These are phyloP conservation scores for Warburgia ugandensis DNA, from an alignment of 164 flowering plant genomes.

Conservation along the genomic window DNA sequence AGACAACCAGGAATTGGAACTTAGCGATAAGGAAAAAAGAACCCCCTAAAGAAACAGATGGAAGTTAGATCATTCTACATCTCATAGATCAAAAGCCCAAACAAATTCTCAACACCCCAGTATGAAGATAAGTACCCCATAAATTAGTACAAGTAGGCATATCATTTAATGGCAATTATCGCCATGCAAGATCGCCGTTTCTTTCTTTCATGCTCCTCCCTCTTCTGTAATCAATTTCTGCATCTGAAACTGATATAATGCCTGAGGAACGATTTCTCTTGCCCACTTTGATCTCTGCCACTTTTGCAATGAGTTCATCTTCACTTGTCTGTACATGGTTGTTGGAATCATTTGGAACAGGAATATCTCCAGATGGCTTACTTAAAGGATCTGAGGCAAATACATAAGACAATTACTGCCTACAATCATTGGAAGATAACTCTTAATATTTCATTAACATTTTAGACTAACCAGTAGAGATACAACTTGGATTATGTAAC, in stretches of 20 bases:
- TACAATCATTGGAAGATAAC: no score
- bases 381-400: constrained; percentile 30
- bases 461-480: no score
- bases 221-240: constrained; percentile 82
- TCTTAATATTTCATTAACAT: no score
- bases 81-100: constrained; percentile 9
- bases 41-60: background rate
- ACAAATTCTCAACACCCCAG: constrained; percentile 13
- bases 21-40: constrained; percentile 7
- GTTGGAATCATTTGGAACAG: constrained; percentile 23
- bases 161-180: constrained; percentile 10
- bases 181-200: constrained; percentile 39
- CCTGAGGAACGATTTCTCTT: constrained; percentile 52
- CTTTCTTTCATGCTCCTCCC: constrained; percentile 65
- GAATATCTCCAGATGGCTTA: constrained; percentile 23
- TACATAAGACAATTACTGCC: no score
- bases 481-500: no score
- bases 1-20: constrained; percentile 12
- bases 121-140: constrained; percentile 14
- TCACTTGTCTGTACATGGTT: constrained; percentile 28
- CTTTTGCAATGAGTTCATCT: constrained; percentile 48
- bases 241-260: constrained; percentile 71
- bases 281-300: constrained; percentile 35
- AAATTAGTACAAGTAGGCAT: constrained; percentile 19
- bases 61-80: constrained; percentile 23